Conservation (phyloP, 345 rosid genomes). For the Aurinia saxatilis region DNA sequence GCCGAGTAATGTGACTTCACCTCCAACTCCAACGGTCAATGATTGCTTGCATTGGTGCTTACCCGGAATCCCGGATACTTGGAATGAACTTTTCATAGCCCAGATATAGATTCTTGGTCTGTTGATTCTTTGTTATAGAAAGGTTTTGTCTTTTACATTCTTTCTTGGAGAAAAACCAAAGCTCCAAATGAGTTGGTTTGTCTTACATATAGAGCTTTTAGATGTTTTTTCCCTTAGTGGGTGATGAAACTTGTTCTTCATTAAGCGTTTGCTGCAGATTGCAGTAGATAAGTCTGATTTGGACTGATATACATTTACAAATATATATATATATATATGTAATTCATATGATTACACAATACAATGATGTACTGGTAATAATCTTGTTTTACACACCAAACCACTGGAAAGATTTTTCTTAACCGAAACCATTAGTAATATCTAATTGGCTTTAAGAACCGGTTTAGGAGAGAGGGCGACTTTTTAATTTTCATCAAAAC, state of each 20-base stretch:
- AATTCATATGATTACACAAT: not conserved
- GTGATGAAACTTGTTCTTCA: not conserved
- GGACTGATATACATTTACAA: not conserved
- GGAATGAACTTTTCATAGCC: slow-evolving; percentile 67
- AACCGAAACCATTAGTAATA: not conserved
- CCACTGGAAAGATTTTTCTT: not conserved
- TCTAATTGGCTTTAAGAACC: not conserved
- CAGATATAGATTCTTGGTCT: slow-evolving; percentile 26
- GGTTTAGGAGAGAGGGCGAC: not conserved
- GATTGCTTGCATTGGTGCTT: slow-evolving; percentile 99
- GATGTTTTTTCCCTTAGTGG: too few species aligned
- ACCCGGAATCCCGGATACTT: slow-evolving; percentile 79
- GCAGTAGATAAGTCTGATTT: not conserved
- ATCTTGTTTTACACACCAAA: too few species aligned
- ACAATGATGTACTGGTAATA: too few species aligned
- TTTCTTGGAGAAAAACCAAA: slow-evolving; percentile 1
- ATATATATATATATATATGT: not conserved
- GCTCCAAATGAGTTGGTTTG: not conserved
- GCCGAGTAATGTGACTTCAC: slow-evolving; percentile 33
- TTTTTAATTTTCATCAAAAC: not conserved
- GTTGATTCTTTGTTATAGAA: slow-evolving; percentile 19
- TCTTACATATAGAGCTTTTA: not conserved
- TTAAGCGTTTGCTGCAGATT: too few species aligned
- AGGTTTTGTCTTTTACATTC: slow-evolving; percentile 7
- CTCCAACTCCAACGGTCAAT: slow-evolving; percentile 28